These are phyloP conservation scores for Lipomyces japonicus DNA, from an alignment of 805 yeast species.

Conservation along the genomic window DNA sequence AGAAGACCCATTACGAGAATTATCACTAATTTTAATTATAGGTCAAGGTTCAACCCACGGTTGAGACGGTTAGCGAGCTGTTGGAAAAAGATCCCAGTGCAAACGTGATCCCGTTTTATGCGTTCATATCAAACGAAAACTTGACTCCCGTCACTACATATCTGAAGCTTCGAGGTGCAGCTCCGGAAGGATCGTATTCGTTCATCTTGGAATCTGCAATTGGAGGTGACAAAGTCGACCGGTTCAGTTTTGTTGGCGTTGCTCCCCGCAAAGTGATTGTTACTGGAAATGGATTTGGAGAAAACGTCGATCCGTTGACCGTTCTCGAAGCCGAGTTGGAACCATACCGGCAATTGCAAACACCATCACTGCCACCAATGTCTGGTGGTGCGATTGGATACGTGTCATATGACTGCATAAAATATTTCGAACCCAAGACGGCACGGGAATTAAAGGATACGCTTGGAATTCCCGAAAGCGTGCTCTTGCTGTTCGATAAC, in stretches of 20 bases:
- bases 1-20: background rate
- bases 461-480: slow-evolving; percentile 83
- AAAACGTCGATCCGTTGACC: slow-evolving; percentile 74
- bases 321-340: slow-evolving; percentile 71
- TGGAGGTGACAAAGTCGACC: slow-evolving; percentile 81
- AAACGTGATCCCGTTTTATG: slow-evolving; percentile 78
- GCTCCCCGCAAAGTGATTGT: slow-evolving; percentile 76
- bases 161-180: slow-evolving; percentile 70
- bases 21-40: background rate
- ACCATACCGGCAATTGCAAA: slow-evolving; percentile 60
- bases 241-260: slow-evolving; percentile 88
- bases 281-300: slow-evolving; percentile 67
- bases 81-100: slow-evolving; percentile 13
- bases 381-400: slow-evolving; percentile 98
- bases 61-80: slow-evolving; percentile 14
- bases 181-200: slow-evolving; percentile 53
- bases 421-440: slow-evolving; percentile 93
- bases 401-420: slow-evolving; percentile 92
- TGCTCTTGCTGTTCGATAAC: slow-evolving; percentile 84
- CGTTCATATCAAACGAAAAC: slow-evolving; percentile 68
- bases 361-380: slow-evolving; percentile 78
- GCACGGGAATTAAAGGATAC: slow-evolving; percentile 70
- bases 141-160: slow-evolving; percentile 90
- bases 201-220: slow-evolving; percentile 85
- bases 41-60: slow-evolving; percentile 22